Conservation (phyloP, 805 yeast species). For the Cyberlindnera petersonii region DNA sequence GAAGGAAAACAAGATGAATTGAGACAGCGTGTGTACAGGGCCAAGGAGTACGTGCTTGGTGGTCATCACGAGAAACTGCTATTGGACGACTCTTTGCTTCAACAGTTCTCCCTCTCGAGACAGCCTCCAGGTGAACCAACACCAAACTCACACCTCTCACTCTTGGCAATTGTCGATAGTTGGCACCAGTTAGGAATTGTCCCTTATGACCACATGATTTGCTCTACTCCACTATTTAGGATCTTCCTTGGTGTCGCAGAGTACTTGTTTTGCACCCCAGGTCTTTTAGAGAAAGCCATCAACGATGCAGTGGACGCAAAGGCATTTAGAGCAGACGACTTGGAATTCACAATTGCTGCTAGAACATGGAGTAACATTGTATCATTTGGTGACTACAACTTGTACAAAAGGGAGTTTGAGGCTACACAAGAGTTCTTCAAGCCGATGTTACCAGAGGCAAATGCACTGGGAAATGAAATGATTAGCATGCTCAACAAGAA, state of each 20-base stretch:
- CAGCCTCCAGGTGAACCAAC: conserved; percentile 60
- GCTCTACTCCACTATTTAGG: conserved; percentile 91
- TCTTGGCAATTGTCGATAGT: conserved; percentile 88
- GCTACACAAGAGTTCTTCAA: conserved; percentile 77
- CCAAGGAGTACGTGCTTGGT: conserved; percentile 74
- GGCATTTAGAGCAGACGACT: conserved; percentile 80
- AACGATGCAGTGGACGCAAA: conserved; percentile 63
- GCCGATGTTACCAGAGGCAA: conserved; percentile 87
- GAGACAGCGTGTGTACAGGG: conserved; percentile 52
- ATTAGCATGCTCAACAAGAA: conserved; percentile 48
- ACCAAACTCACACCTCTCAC: conserved; percentile 86
- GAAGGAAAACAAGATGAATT: conserved; percentile 61
- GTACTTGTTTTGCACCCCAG: conserved; percentile 81
- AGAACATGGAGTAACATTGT: conserved; percentile 82
- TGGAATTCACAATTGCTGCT: conserved; percentile 90
- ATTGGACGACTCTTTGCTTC: conserved; percentile 73
- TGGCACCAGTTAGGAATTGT: conserved; percentile 83
- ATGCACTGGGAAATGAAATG: conserved; percentile 89
- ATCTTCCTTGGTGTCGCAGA: conserved; percentile 93
- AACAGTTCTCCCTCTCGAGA: conserved; percentile 70
- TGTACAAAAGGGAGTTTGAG: conserved; percentile 71
- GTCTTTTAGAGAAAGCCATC: conserved; percentile 74
- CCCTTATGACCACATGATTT: conserved; percentile 95
- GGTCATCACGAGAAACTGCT: conserved; percentile 57
- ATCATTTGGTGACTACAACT: conserved; percentile 64